Percentiles rank a stretch among this genome's conserved stretches.
These are phyloP conservation scores for Neurospora tetrasperma DNA, from an alignment of 495 filamentous ascomycete species.

Conservation along the genomic window DNA sequence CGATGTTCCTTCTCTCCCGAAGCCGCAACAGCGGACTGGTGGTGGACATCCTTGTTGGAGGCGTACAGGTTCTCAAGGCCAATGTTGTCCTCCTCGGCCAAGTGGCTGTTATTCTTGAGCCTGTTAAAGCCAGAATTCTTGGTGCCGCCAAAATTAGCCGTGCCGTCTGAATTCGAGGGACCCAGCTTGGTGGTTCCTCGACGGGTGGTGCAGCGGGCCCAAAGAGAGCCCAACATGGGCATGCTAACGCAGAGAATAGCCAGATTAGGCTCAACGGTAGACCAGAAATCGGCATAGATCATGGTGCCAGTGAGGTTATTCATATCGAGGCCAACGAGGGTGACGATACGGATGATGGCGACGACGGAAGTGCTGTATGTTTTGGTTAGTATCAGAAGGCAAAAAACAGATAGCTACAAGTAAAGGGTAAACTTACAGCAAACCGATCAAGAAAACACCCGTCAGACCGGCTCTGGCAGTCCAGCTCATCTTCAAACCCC, in stretches of 20 bases:
- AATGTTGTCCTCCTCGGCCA: not conserved
- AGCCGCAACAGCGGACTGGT: conserved; percentile 5
- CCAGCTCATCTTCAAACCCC: conserved; percentile 14
- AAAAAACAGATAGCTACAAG: too few relatives aligned
- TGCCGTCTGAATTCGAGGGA: not conserved
- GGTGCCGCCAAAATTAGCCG: conserved; percentile 1
- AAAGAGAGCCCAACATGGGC: conserved; percentile 15
- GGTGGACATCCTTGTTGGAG: conserved; percentile 6
- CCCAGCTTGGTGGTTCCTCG: conserved; percentile 11
- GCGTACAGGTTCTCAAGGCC: conserved; percentile 11
- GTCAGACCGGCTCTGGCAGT: conserved; percentile 15
- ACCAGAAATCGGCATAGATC: conserved; percentile 23
- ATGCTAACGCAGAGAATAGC: conserved; percentile 26
- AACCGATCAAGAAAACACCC: conserved; percentile 20
- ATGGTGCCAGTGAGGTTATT: conserved; percentile 16
- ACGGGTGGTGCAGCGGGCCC: conserved; percentile 6
- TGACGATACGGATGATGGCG: conserved; percentile 21
- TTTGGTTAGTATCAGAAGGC: not conserved
- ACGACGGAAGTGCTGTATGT: conserved; percentile 5
- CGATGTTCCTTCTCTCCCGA: not conserved
- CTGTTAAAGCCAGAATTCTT: conserved; percentile 8
- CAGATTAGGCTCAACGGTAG: conserved; percentile 21
- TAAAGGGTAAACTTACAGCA: conserved; percentile 7
- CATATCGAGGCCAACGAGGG: conserved; percentile 12
- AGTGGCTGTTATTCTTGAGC: not conserved